Conservation (phyloP, 164 flowering plant species). For the Aristolochia fimbriata region DNA sequence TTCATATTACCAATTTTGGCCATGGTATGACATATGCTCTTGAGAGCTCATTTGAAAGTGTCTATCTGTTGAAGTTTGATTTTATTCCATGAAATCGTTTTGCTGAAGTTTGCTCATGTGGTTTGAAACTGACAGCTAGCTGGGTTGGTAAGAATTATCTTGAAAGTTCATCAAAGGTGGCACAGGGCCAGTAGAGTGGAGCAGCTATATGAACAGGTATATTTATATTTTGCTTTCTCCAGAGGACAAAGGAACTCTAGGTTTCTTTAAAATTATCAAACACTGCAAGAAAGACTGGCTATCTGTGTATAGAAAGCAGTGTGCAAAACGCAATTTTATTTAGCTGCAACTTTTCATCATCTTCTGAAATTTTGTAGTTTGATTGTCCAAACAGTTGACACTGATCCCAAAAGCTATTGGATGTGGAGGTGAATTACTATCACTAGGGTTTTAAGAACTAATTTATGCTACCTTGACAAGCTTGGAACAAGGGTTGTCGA, state of each 20-base stretch:
- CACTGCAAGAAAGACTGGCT: too few species aligned
- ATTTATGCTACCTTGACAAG: too few species aligned
- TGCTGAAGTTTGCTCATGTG: conserved; percentile 9
- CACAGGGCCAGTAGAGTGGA: conserved; percentile 54
- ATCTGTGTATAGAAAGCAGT: too few species aligned
- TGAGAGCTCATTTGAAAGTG: conserved; percentile 7
- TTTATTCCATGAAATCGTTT: conserved; percentile 9
- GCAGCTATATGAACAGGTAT: conserved; percentile 75
- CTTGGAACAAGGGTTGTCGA: too few species aligned
- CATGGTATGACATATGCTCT: conserved; percentile 40
- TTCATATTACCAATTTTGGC: conserved; percentile 33
- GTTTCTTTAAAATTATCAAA: too few species aligned
- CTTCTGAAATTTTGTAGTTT: too few species aligned
- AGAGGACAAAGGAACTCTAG: neutral
- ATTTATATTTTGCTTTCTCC: neutral
- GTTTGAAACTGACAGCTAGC: conserved; percentile 44
- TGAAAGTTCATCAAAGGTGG: conserved; percentile 30
- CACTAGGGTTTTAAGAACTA: too few species aligned
- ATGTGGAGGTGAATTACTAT: too few species aligned
- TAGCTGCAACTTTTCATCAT: too few species aligned
- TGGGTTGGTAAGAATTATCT: conserved; percentile 26
- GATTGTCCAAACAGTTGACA: too few species aligned
- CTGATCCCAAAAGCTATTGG: too few species aligned
- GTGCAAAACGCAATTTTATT: too few species aligned
- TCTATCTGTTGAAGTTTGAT: neutral